phyloP scores from a whole-genome alignment of 352 stramenopile genomes.

The Phytophthora pluvialis region DNA sequence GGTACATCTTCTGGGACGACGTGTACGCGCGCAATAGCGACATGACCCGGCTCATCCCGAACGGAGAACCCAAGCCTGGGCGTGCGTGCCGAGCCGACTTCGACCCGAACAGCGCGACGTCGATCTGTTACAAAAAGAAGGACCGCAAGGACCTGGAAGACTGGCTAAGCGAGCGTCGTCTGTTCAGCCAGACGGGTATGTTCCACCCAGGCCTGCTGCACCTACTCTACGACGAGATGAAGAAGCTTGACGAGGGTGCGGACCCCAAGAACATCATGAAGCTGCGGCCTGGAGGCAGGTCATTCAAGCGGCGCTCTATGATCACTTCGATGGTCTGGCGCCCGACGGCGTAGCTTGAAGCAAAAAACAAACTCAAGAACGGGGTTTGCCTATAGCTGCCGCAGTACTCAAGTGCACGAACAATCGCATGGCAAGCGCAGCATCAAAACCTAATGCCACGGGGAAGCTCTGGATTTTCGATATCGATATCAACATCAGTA shows the following conservation, averaged over 20 bases:
- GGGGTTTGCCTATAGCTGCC: too few relatives aligned
- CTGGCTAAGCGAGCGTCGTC: constrained; percentile 10
- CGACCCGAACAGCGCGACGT: constrained; percentile 22
- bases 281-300: constrained; percentile 9
- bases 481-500: too few relatives aligned
- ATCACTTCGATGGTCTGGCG: constrained; percentile 25
- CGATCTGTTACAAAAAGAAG: constrained; percentile 24
- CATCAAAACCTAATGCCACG: too few relatives aligned
- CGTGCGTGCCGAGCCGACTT: constrained; percentile 20
- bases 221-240: constrained; percentile 21
- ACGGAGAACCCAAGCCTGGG: constrained; percentile 7
- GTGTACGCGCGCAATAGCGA: constrained; percentile 45
- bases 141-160: constrained; percentile 12
- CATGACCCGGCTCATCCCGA: constrained; percentile 32
- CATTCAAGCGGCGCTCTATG: constrained; percentile 18
- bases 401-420: too few relatives aligned
- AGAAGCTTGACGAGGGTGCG: constrained; percentile 13
- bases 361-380: neutral
- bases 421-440: too few relatives aligned
- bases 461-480: too few relatives aligned
- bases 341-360: constrained; percentile 13
- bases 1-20: constrained; percentile 62
- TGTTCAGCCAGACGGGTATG: constrained; percentile 14
- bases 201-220: constrained; percentile 24
- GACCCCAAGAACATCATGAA: constrained; percentile 20